Base-by-base conservation (phyloP, 176 grass and related monocot species). In the Triticum urartu region DNA sequence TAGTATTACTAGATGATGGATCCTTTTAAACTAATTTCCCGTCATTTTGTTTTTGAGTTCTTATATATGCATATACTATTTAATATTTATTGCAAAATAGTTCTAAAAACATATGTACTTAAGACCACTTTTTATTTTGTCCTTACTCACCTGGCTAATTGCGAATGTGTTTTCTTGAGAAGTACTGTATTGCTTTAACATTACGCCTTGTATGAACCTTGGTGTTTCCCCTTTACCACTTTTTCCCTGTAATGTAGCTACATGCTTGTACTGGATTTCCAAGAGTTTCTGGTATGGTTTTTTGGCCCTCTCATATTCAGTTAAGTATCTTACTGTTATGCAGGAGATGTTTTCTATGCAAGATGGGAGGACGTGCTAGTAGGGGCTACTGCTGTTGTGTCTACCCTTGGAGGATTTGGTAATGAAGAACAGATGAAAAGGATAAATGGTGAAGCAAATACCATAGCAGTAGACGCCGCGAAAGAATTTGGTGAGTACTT, bases 371-470 rank as follows among this genome's bases (percentile, higher is more conserved):
- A 96, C 48, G 89, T 96, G 38, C 86, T 99, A 63, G 24, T 75
- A 79, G 94, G 97, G 73, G 89, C 90, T 77, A 99, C 94, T 67
- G 90, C 97, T 94, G 87, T 94, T 80, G 94, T 94, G 62, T 96
- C 97, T 48, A 99, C 97, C 42, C 62, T 99, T 70, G 97, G 94
- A 86, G 97, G 97, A 26, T 93, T 99, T 87, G 97, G 97, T 28
- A 99, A 89, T 18, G 97, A 99, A 61, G 97, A 99, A 77, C 94
- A 99, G 45, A 99, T 99, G 97, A 96, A 99, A 79, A 90, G 79
- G 83, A 96, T 96, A 87, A 94, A 99, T 85, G 94, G 97, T 21
- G 94, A 99, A 79, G 97, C 97, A 71, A 99, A 96, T 91, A 30
- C 92, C 64, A 32, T 93, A 61, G 92, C 97, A 80, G 81, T 96